phyloP scores from a whole-genome alignment of 2,329 filamentous ascomycete species.

The Nigrospora osmanthi region DNA sequence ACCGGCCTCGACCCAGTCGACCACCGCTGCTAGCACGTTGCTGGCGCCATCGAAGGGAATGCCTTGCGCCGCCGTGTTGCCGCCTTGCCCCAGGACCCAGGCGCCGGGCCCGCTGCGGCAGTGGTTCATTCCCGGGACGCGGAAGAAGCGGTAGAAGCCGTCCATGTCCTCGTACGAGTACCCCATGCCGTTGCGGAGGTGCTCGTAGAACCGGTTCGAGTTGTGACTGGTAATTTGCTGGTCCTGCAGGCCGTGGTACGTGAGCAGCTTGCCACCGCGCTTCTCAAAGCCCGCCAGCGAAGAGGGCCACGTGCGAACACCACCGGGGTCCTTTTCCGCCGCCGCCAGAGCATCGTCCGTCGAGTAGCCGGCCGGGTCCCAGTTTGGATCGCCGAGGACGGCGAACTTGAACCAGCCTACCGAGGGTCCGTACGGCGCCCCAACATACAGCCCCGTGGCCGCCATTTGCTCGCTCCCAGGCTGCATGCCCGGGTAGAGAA shows the following conservation, averaged over 20 bases:
- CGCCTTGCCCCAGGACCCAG: conserved; percentile 18
- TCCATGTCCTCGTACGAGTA: conserved; percentile 22
- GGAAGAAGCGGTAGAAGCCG: conserved; percentile 33
- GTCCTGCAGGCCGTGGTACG: conserved; percentile 33
- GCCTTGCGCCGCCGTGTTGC: conserved; percentile 7
- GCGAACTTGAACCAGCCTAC: conserved; percentile 39
- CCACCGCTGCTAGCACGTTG: conserved; percentile 38
- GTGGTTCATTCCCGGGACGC: conserved; percentile 39
- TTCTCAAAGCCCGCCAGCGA: conserved; percentile 25
- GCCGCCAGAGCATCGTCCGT: conserved; percentile 22
- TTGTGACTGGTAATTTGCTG: conserved; percentile 34
- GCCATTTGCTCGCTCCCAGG: conserved; percentile 35
- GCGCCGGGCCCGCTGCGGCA: conserved; percentile 39
- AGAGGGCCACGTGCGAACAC: conserved; percentile 21
- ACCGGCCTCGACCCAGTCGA: conserved; percentile 38
- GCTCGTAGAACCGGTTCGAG: conserved; percentile 36
- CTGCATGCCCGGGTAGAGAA: conserved; percentile 40
- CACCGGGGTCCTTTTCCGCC: conserved; percentile 8
- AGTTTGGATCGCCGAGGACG: conserved; percentile 33
- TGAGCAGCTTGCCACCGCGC: conserved; percentile 29
- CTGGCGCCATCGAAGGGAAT: conserved; percentile 23
- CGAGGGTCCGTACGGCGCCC: conserved; percentile 30
- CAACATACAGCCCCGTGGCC: conserved; percentile 27
- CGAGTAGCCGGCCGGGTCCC: conserved; percentile 27
- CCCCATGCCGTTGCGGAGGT: conserved; percentile 31